Percentiles rank a stretch among this genome's conserved stretches.
phyloP scores from a whole-genome alignment of 73 alveolate species.

The Paramecium biaurelia region DNA sequence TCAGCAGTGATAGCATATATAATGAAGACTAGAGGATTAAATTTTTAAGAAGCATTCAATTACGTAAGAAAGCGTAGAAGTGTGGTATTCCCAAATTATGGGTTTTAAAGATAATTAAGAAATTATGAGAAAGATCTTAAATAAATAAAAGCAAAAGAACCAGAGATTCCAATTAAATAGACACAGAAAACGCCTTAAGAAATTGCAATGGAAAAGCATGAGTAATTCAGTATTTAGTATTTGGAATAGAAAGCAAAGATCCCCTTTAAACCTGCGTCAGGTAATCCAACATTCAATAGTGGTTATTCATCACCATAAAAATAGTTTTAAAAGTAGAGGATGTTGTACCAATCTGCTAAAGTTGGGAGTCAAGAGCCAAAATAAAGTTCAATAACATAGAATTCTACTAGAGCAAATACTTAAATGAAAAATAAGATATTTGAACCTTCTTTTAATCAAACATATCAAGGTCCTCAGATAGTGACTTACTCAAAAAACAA shows the following conservation, averaged over 20 bases:
- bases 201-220: neutral
- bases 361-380: neutral
- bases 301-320: conserved; percentile 11
- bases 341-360: neutral
- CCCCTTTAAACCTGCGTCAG: neutral
- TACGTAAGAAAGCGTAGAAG: conserved; percentile 57
- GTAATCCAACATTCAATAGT: neutral
- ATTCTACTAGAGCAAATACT: neutral
- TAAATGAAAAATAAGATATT: neutral
- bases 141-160: neutral
- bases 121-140: conserved; percentile 53
- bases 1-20: conserved; percentile 68
- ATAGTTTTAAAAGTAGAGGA: neutral
- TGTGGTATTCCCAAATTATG: conserved; percentile 68
- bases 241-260: conserved; percentile 27
- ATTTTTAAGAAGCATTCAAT: conserved; percentile 62
- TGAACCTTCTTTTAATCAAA: neutral
- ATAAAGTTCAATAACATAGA: neutral
- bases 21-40: conserved; percentile 34
- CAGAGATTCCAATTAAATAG: neutral
- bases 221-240: neutral
- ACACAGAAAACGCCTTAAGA: neutral
- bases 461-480: neutral
- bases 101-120: conserved; percentile 63
- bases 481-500: neutral